Base-by-base conservation (phyloP, 2,329 filamentous ascomycete species). In the Ophiostoma sp. region DNA sequence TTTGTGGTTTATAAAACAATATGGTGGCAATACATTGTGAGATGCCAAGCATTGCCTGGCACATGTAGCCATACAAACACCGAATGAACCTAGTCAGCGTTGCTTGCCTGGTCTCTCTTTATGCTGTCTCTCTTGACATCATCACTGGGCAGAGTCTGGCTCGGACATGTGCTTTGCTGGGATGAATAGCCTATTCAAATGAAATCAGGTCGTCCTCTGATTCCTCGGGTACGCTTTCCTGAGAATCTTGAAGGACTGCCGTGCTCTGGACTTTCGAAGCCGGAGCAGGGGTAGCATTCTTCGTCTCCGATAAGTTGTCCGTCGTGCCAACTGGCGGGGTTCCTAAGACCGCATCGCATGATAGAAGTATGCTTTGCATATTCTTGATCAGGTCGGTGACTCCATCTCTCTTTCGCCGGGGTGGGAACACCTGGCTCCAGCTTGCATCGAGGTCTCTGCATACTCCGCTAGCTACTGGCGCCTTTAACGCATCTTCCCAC, bases 401-500 rank as follows among this genome's bases (percentile, higher is more conserved):
- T 0, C 71, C 70, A 11, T 69, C 66, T 0, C 40, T 18, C 1
- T 49, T 14, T 5, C 5, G 16, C 4, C 18, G 42, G 1, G 68
- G 68, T 8, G 8, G 60, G 12, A 74, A 72, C 1, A 73, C 38
- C 3, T 62, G 16, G 6, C 49, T 27, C 65, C 68, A 65, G 14
- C 45, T n/a, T 6, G n/a, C 14, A 1, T 72, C 71, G 5, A 73
- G 64, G 8, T 73, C 44, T 65, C 69, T 62, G 14, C n/a, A 7
- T 2, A 42, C 16, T 7, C 52, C 60, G 8, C 14, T 1, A 2
- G 9, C 14, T 6, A 63, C 49, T 12, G 66, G 66, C 4, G 49
- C 18, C 16, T 65, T 69, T 1, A 72, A 44, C 9, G 40, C 27
- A 0, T 70, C 67, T 2, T 65, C 66, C 70, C 69, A 72, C 3